Conservation (phyloP, 306 rosid species). For the Casuarina cunninghamiana region DNA sequence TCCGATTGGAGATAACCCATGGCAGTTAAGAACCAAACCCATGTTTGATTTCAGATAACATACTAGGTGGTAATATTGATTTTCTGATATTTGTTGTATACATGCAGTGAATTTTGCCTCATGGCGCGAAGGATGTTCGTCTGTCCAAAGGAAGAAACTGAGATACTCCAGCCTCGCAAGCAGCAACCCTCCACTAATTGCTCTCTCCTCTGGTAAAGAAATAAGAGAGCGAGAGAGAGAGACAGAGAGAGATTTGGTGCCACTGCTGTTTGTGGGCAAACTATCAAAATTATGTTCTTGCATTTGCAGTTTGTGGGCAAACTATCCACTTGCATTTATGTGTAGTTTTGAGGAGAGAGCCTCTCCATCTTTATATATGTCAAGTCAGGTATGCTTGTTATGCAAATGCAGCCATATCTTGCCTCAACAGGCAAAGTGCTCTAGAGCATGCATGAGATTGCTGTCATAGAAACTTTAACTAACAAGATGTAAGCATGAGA, state of each 20-base stretch:
- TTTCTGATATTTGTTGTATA: constrained; percentile 7
- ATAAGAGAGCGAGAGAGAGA: background rate
- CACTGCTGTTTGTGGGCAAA: background rate
- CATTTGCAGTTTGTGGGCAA: background rate
- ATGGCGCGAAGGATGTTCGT: constrained; percentile 50
- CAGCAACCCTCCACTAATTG: constrained; percentile 24
- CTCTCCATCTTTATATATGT: background rate
- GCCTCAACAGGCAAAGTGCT: background rate
- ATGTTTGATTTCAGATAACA: background rate
- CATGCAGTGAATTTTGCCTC: constrained; percentile 55
- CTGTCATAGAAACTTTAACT: background rate
- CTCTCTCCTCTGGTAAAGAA: background rate
- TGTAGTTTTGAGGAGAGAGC: background rate
- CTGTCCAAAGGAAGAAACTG: constrained; percentile 48
- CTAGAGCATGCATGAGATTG: background rate
- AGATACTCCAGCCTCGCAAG: constrained; percentile 38
- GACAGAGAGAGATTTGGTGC: background rate
- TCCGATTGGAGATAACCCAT: constrained; percentile 45
- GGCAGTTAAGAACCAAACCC: constrained; percentile 57
- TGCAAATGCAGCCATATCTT: background rate
- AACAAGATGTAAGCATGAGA: background rate
- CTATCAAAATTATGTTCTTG: no score
- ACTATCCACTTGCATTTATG: background rate
- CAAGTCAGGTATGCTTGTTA: background rate
- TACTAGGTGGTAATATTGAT: background rate